Conservation (phyloP, 2,329 filamentous ascomycete genomes). For the Beauveria medogensis region DNA sequence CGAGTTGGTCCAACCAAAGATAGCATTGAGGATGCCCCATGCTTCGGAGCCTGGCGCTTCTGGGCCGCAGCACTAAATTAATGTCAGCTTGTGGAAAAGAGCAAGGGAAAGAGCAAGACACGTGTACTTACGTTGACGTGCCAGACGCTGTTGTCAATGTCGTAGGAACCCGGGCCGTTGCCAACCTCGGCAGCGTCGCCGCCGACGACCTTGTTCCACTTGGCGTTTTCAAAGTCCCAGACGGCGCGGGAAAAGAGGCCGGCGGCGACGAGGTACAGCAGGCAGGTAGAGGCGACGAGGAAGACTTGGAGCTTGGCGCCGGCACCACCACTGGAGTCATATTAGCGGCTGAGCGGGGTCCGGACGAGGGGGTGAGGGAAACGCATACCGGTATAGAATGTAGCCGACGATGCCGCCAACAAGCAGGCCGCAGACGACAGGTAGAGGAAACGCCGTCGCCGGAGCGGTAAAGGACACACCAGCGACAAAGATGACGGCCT, state of each 20-base stretch:
- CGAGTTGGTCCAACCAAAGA: constrained; percentile 82
- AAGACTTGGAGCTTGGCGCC: constrained; percentile 55
- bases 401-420: constrained; percentile 63
- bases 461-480: constrained; percentile 73
- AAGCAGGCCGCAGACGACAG: constrained; percentile 63
- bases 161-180: constrained; percentile 65
- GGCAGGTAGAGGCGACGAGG: constrained; percentile 72
- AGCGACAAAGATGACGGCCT: constrained; percentile 79
- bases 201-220: constrained; percentile 59
- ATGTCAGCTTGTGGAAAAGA: neutral
- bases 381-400: constrained; percentile 65
- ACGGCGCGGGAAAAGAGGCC: constrained; percentile 72
- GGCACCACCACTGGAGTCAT: constrained; percentile 30
- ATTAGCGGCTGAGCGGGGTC: neutral
- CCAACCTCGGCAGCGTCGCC: constrained; percentile 44
- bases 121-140: constrained; percentile 60
- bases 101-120: neutral
- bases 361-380: neutral
- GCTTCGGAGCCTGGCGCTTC: constrained; percentile 63
- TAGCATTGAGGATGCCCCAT: constrained; percentile 81
- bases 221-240: constrained; percentile 64
- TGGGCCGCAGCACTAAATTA: constrained; percentile 65
- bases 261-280: constrained; percentile 77
- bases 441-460: constrained; percentile 67
- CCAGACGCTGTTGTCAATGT: constrained; percentile 72